phyloP scores from a whole-genome alignment of 2,329 filamentous ascomycete species.

The Aspergillus jensenii region DNA sequence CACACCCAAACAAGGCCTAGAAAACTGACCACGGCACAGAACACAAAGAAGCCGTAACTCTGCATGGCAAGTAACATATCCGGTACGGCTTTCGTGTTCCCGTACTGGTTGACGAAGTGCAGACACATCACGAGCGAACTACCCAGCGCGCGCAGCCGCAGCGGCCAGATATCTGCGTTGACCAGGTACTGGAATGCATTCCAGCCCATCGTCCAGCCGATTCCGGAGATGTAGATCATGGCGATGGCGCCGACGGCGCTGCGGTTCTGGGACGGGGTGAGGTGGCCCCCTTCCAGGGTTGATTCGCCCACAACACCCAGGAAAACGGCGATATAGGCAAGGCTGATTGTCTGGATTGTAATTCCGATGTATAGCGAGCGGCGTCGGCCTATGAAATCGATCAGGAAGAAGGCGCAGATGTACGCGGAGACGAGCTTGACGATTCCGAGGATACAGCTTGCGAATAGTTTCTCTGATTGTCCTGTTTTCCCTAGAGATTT shows the following conservation, averaged over 20 bases:
- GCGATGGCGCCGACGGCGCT: constrained; percentile 65
- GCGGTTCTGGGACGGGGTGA: constrained; percentile 51
- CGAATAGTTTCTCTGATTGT: constrained; percentile 66
- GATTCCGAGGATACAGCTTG: constrained; percentile 74
- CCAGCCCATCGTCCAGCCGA: constrained; percentile 71
- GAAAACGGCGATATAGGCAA: constrained; percentile 64
- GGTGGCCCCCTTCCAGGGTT: constrained; percentile 48
- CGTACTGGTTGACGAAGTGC: constrained; percentile 78
- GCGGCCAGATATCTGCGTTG: constrained; percentile 74
- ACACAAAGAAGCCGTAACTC: constrained; percentile 71
- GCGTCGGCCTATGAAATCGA: constrained; percentile 76
- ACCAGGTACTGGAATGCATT: constrained; percentile 77
- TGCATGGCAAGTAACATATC: constrained; percentile 64
- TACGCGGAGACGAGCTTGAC: constrained; percentile 69
- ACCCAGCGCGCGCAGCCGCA: constrained; percentile 69
- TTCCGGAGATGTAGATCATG: constrained; percentile 70
- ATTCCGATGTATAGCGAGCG: constrained; percentile 64
- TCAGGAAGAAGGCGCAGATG: constrained; percentile 72
- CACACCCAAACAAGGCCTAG: constrained; percentile 65
- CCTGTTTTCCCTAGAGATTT: constrained; percentile 68
- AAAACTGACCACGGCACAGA: constrained; percentile 65
- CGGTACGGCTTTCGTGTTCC: constrained; percentile 71
- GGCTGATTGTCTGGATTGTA: constrained; percentile 58
- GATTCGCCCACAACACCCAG: constrained; percentile 60
- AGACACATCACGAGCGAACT: constrained; percentile 74